Evolutionary conservation across 2,329 filamentous ascomycete genomes (phyloP).

Genomic region (Claviceps humidiphila): DNA sequence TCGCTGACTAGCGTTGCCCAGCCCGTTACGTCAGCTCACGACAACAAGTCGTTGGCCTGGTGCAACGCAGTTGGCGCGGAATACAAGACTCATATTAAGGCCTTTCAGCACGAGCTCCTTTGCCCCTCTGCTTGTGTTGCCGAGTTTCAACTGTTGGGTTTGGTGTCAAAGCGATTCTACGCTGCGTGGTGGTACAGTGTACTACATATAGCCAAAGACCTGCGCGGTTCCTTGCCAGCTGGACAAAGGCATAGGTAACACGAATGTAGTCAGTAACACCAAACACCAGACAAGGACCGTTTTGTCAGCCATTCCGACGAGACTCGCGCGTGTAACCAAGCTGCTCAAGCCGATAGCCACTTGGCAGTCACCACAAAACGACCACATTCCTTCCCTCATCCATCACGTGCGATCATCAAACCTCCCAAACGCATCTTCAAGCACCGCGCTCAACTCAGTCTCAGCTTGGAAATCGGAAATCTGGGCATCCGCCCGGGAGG

Average conservation of each 20-base stretch:
- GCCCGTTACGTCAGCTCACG: conserved; percentile 1
- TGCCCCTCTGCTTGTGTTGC: background rate
- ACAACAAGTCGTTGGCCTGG: background rate
- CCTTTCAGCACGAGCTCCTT: background rate
- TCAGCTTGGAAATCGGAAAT: background rate
- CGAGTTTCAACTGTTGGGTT: background rate
- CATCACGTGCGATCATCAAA: background rate
- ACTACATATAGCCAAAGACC: background rate
- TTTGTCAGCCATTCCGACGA: background rate
- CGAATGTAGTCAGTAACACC: background rate
- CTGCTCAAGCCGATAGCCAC: background rate
- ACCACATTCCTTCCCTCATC: background rate
- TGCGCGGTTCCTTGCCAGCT: background rate
- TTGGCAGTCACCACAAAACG: conserved; percentile 1
- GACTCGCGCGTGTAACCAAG: background rate
- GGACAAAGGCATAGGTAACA: background rate
- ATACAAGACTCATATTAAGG: background rate
- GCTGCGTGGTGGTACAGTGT: background rate
- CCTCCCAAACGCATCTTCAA: background rate
- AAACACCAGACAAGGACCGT: background rate
- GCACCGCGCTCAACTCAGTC: background rate
- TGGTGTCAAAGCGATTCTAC: background rate
- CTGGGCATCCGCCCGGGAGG: background rate
- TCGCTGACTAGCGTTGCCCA: background rate
- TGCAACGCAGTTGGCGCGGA: background rate